These are phyloP conservation scores for Aspergillus ustus DNA, from an alignment of 2,329 filamentous ascomycete genomes.

Conservation along the genomic window DNA sequence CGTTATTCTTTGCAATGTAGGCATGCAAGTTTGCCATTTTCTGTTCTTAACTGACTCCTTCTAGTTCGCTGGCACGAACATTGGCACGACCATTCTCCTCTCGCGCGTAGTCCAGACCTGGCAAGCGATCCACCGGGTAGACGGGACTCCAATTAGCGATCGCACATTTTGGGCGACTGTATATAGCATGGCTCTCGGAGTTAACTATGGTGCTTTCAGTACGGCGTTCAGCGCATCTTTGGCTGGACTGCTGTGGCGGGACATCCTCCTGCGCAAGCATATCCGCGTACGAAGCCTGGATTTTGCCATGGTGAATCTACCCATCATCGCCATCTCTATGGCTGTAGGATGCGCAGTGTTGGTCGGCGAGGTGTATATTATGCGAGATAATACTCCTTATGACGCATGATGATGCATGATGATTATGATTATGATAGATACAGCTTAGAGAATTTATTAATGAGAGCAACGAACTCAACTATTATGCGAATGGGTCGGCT, in stretches of 20 bases:
- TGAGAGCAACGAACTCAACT: neutral
- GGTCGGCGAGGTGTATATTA: slow-evolving; percentile 67
- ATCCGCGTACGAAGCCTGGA: slow-evolving; percentile 67
- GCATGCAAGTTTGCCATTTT: slow-evolving; percentile 34
- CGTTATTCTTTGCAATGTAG: slow-evolving; percentile 72
- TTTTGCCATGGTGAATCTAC: slow-evolving; percentile 71
- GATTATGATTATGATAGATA: neutral
- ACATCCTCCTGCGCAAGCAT: slow-evolving; percentile 70
- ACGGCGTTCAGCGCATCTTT: slow-evolving; percentile 73
- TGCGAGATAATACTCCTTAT: slow-evolving; percentile 8
- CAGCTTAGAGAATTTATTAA: neutral
- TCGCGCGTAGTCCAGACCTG: slow-evolving; percentile 72
- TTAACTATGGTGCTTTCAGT: slow-evolving; percentile 77
- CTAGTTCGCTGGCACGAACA: slow-evolving; percentile 78
- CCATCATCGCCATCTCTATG: slow-evolving; percentile 73
- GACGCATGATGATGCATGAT: neutral
- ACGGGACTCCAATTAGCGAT: slow-evolving; percentile 58
- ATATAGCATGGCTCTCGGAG: slow-evolving; percentile 74
- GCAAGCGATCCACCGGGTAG: slow-evolving; percentile 61
- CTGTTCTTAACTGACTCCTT: neutral
- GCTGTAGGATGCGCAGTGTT: slow-evolving; percentile 65
- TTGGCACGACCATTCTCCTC: slow-evolving; percentile 74
- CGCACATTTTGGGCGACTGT: slow-evolving; percentile 75
- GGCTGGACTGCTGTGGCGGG: slow-evolving; percentile 73
- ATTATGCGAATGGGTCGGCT: neutral